Evolutionary conservation across 2,329 filamentous ascomycete genomes (phyloP), one percentile per base, ranked within the genome.

Genomic region (Teratosphaeriaceae sp.): DNA sequence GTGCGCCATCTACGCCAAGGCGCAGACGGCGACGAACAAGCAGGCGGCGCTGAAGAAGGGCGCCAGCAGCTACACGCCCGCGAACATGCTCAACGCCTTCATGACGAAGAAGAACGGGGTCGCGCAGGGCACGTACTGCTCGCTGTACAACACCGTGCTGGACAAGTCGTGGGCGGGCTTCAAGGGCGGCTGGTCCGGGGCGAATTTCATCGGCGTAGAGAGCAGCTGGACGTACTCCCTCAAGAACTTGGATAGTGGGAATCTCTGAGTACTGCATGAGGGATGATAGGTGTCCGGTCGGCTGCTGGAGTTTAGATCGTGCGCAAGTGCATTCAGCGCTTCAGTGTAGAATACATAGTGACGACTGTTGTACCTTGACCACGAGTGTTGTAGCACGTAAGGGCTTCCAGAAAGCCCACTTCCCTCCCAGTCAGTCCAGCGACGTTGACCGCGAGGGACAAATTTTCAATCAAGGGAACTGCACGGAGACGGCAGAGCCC

Each of bases 1-100:
- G 45, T 62, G 59, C 53, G 45, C 44, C 26, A 41, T 52, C 44
- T 55, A 55, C 45, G 50, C 47, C 22, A 23, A 44, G 20, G 43
- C 50, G 24, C 53, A 56, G 46, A 50, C 39, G 24, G 34, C 20
- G 11, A 36, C 42, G 30, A 57, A 57, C 46, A 49, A 52, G 41
- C 45, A 50, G 37, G 29, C 29, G 6, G 52, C 55, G 9, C 40
- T 48, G 41, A 11, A 12, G 9, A 45, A 47, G 24, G 51, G 52
- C 16, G 27, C 33, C 3, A 49, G 40, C 31, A 46, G 33, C 41
- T 56, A 52, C 39, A 49, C 46, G 22, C 50, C 54, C 26, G 54
- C 48, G 51, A 56, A 60, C 42, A 55, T 55, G 44, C 57, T 60
- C 51, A 62, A 60, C 42, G 53, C 57, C 3, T 57, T 54, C 47